These are phyloP conservation scores for Calonectria multiphialidica DNA, from an alignment of 2,329 filamentous ascomycete genomes.

Conservation along the genomic window DNA sequence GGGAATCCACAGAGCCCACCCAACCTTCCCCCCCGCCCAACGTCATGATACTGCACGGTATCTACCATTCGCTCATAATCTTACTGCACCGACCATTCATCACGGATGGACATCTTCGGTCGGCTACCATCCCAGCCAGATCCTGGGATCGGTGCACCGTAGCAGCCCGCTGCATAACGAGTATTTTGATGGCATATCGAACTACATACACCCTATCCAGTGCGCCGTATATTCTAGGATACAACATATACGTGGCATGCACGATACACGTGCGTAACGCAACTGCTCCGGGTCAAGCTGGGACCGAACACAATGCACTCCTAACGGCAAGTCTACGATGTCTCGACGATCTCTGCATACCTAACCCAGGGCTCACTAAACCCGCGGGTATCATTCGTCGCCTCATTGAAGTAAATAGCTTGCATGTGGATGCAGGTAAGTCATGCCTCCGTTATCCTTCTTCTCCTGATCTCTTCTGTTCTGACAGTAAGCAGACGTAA, in stretches of 20 bases:
- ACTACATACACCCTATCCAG: slow-evolving; percentile 46
- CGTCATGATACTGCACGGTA: background rate
- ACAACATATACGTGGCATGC: slow-evolving; percentile 53
- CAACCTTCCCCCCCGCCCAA: background rate
- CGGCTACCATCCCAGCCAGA: background rate
- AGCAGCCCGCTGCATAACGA: slow-evolving; percentile 52
- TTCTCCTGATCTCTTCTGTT: too few relatives aligned
- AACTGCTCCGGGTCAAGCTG: slow-evolving; percentile 37
- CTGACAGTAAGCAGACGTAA: background rate
- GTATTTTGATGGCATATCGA: slow-evolving; percentile 45
- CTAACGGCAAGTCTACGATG: slow-evolving; percentile 45
- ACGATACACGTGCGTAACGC: slow-evolving; percentile 55
- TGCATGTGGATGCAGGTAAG: slow-evolving; percentile 1
- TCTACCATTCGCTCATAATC: slow-evolving; percentile 50
- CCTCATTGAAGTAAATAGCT: slow-evolving; percentile 12
- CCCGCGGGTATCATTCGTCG: slow-evolving; percentile 17
- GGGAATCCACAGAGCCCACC: background rate
- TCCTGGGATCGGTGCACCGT: slow-evolving; percentile 48
- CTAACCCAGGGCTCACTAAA: slow-evolving; percentile 39
- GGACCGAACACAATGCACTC: slow-evolving; percentile 38
- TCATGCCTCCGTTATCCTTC: background rate
- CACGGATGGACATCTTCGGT: slow-evolving; percentile 31
- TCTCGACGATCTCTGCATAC: slow-evolving; percentile 48
- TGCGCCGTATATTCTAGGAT: slow-evolving; percentile 52
- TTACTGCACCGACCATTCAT: slow-evolving; percentile 54